Conservation (phyloP, 495 filamentous ascomycete species). For the Astrocystis sublimbata region DNA sequence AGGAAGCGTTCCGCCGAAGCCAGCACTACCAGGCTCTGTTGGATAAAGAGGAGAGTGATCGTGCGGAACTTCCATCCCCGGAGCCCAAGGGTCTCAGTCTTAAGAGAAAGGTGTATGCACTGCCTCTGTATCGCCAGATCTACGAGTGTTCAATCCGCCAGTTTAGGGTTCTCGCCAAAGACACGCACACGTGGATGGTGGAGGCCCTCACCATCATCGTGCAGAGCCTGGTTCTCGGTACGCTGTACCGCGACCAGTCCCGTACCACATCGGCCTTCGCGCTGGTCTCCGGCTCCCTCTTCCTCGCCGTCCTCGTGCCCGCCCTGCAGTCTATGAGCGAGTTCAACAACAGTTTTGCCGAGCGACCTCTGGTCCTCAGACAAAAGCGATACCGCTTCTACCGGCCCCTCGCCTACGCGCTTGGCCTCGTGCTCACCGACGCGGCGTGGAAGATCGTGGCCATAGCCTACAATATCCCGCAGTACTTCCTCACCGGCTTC, state of each 20-base stretch:
- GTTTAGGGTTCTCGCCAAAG: slow-evolving; percentile 22
- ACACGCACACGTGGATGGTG: slow-evolving; percentile 25
- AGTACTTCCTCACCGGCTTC: slow-evolving; percentile 83
- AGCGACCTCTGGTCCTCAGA: slow-evolving; percentile 65
- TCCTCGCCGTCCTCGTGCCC: slow-evolving; percentile 49
- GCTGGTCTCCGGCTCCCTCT: slow-evolving; percentile 36
- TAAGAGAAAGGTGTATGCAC: too few relatives aligned
- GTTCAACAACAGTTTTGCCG: slow-evolving; percentile 61
- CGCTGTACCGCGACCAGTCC: slow-evolving; percentile 30
- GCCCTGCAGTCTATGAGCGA: slow-evolving; percentile 50
- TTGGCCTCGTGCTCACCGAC: slow-evolving; percentile 61
- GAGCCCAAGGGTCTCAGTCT: too few relatives aligned
- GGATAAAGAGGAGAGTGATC: too few relatives aligned
- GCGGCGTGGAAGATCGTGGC: slow-evolving; percentile 40
- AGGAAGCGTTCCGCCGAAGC: slow-evolving; percentile 66
- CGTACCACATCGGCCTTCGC: slow-evolving; percentile 14
- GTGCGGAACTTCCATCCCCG: too few relatives aligned
- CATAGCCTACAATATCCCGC: slow-evolving; percentile 60
- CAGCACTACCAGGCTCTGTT: too few relatives aligned
- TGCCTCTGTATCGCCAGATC: slow-evolving; percentile 24
- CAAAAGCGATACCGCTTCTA: slow-evolving; percentile 68
- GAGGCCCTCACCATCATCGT: slow-evolving; percentile 26
- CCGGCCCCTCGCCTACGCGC: slow-evolving; percentile 60
- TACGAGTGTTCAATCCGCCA: slow-evolving; percentile 21
- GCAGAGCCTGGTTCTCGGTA: slow-evolving; percentile 30